Base-by-base conservation (phyloP, 345 rosid species). In the Schrenkiella parvula region DNA sequence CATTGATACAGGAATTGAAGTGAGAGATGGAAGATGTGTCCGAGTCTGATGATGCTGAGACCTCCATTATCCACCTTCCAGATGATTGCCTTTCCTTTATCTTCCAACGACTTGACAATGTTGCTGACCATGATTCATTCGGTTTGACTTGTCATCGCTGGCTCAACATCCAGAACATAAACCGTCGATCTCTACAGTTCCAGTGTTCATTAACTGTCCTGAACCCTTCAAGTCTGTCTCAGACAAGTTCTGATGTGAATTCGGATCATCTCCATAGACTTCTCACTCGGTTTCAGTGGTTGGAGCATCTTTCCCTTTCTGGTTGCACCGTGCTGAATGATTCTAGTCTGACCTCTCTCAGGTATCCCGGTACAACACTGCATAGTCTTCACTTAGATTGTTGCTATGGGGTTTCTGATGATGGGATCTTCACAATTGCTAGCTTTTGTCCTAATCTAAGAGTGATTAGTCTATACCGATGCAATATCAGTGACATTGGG, bases 31-130 rank as follows among this genome's bases (percentile, higher is more conserved):
- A 69, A 71, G 72, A 48, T 68, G 73, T 78, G 74, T 79, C 66
- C 0, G 58, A 12, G 59, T 68, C 59, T 4, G 47, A 28, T 64
- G 75, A 78, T 70, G 62, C 53, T 32, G 15, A 26, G 56, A 79
- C 83, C 61, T 80, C 85, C 41, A 77, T 87, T 69, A 73, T 76
- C 69, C 79, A 81, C 69, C 84, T 91, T 29, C 87, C 90, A 23
- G 89, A 86, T 83, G 98, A 91, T 81, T 91, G 88, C 50, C 86
- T 91, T 47, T 69, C 82, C 72, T 81, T 68, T 58, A 87, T 88
- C 80, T 88, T 86, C 76, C 74, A 78, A 66, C 26, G 70, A 53
- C 87, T 91, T 65, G 76, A 73, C 62, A 70, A 76, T 62, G 56
- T 74, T 13, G 61, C 80, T 9, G 91, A 88, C 63, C 84, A 75